A percentile compares a stretch with the other conserved stretches of the same genome.
phyloP scores from a whole-genome alignment of 768 basidiomycete genomes.

The Albatrellus ellisii region DNA sequence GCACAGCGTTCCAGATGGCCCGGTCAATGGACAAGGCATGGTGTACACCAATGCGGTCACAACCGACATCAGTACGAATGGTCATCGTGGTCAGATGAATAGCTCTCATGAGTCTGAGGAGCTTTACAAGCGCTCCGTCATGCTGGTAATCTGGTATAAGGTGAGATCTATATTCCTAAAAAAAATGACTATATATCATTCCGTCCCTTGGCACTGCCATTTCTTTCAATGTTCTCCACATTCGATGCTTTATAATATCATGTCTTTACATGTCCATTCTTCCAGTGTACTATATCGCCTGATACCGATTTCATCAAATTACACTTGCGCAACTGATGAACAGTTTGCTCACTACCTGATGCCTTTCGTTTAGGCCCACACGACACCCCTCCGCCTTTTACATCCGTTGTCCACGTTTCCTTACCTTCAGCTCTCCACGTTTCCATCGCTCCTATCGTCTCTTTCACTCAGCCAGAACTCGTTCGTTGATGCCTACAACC shows the following conservation, averaged over 20 bases:
- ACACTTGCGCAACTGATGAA: not conserved
- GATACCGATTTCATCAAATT: not conserved
- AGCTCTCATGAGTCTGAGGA: conserved; percentile 17
- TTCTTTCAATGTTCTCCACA: no score
- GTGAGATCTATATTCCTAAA: conserved; percentile 21
- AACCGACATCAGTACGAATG: conserved; percentile 2
- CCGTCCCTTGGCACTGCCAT: no score
- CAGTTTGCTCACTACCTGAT: not conserved
- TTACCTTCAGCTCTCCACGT: conserved; percentile 43
- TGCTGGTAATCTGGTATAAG: conserved; percentile 61
- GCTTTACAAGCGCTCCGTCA: conserved; percentile 38
- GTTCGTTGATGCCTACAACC: conserved; percentile 50
- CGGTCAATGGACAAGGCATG: conserved; percentile 3
- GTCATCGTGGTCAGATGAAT: conserved; percentile 3
- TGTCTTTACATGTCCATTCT: no score
- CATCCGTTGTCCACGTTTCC: conserved; percentile 43
- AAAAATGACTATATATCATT: no score
- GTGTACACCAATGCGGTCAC: conserved; percentile 9
- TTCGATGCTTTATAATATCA: no score
- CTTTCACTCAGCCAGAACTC: conserved; percentile 37
- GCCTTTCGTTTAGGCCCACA: conserved; percentile 9
- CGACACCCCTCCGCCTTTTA: conserved; percentile 13
- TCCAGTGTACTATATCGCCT: no score
- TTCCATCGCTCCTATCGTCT: conserved; percentile 38
- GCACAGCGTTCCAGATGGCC: not conserved